A percentile compares a stretch with the other conserved stretches of the same genome.
These are phyloP conservation scores for Fusarium pseudocircinatum DNA, from an alignment of 2,329 filamentous ascomycete species.

Conservation along the genomic window DNA sequence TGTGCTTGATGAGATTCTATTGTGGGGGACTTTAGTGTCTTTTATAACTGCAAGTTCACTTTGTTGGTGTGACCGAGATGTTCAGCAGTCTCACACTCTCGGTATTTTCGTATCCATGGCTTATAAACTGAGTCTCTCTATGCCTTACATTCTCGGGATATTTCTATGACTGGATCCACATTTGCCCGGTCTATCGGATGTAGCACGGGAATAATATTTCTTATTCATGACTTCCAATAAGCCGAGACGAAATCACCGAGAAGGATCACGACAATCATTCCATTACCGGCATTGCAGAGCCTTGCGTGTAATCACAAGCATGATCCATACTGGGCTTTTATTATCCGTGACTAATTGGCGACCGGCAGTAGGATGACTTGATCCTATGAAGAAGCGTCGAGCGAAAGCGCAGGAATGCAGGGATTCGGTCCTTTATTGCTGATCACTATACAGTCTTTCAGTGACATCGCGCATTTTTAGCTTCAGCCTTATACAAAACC, in stretches of 20 bases:
- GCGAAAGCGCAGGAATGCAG: not conserved
- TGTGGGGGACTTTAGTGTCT: accelerated
- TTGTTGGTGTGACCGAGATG: accelerated
- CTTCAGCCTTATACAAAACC: too few species aligned
- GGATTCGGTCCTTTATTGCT: accelerated
- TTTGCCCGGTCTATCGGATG: accelerated
- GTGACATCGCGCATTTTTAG: too few species aligned
- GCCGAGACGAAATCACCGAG: not conserved
- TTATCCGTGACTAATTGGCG: accelerated
- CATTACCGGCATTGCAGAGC: accelerated
- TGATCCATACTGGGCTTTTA: accelerated
- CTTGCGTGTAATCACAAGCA: accelerated
- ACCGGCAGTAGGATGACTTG: not conserved
- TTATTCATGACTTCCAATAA: not conserved
- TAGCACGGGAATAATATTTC: accelerated
- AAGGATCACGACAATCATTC: accelerated
- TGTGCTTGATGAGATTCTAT: not conserved
- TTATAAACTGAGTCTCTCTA: accelerated
- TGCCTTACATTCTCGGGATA: not conserved
- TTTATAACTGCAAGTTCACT: not conserved
- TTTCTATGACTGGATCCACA: not conserved
- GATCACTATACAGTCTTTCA: not conserved
- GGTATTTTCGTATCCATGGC: not conserved
- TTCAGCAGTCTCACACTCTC: not conserved
- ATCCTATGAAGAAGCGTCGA: accelerated